Evolutionary conservation across 2,329 filamentous ascomycete genomes (phyloP).

Genomic region (Alternaria triticina): DNA sequence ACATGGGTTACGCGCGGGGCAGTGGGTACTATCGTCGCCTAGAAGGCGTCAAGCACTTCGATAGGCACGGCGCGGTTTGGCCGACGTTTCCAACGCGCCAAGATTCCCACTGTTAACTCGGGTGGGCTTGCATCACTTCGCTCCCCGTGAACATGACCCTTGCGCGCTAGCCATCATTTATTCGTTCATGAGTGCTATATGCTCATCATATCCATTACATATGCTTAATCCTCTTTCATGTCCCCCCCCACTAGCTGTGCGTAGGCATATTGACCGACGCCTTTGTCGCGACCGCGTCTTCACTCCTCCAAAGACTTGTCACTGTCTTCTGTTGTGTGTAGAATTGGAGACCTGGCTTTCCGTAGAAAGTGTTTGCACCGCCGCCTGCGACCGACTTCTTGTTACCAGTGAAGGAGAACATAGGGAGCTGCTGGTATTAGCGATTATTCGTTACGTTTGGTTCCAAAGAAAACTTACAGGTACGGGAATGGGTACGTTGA

Average conservation of each 20-base stretch:
- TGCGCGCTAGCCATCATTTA: background rate
- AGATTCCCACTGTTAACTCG: background rate
- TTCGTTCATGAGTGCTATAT: background rate
- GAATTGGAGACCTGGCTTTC: constrained; percentile 88
- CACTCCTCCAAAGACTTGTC: constrained; percentile 84
- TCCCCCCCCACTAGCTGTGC: constrained; percentile 48
- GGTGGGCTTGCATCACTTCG: background rate
- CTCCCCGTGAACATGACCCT: background rate
- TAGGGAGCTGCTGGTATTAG: constrained; percentile 54
- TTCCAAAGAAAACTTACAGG: constrained; percentile 37
- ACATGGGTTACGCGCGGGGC: constrained; percentile 5
- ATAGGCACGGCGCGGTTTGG: background rate
- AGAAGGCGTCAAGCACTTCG: background rate
- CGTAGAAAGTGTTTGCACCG: constrained; percentile 93
- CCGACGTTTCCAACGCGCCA: background rate
- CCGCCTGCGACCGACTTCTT: constrained; percentile 92
- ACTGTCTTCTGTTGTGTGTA: constrained; percentile 99
- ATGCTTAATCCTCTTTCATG: background rate
- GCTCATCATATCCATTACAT: background rate
- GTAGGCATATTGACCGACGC: constrained; percentile 89
- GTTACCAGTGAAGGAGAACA: constrained; percentile 71
- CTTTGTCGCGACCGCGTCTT: constrained; percentile 85
- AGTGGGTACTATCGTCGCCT: background rate
- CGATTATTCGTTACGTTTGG: background rate
- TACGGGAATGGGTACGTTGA: constrained; percentile 81